These are phyloP conservation scores for Cryomyces antarcticus DNA, from an alignment of 495 filamentous ascomycete species.

Conservation along the genomic window DNA sequence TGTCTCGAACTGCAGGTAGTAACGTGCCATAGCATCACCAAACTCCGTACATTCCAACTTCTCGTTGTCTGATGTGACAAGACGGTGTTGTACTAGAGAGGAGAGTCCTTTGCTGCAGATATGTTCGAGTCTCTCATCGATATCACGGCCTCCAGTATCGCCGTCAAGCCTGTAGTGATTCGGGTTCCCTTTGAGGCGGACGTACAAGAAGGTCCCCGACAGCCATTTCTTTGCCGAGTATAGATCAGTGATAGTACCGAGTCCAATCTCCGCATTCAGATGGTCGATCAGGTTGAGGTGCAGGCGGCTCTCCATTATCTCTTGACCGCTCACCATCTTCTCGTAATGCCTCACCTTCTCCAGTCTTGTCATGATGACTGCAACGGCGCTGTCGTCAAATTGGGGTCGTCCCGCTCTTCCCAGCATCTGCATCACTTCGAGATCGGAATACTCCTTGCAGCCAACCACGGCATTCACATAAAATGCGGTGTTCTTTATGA, in stretches of 20 bases:
- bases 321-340: constrained; percentile 61
- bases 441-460: constrained; percentile 62
- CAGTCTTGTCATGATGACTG: constrained; percentile 65
- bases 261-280: constrained; percentile 79
- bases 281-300: constrained; percentile 83
- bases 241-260: constrained; percentile 56
- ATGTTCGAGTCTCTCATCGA: constrained; percentile 51
- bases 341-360: constrained; percentile 56
- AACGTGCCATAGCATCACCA: constrained; percentile 81
- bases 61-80: constrained; percentile 28
- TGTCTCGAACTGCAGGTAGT: constrained; percentile 77
- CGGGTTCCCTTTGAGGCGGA: constrained; percentile 64
- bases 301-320: constrained; percentile 70
- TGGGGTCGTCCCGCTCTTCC: constrained; percentile 85
- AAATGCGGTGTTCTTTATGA: constrained; percentile 73
- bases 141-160: constrained; percentile 27
- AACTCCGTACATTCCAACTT: constrained; percentile 49
- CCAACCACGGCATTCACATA: constrained; percentile 31
- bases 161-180: constrained; percentile 54
- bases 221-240: constrained; percentile 68
- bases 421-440: constrained; percentile 98
- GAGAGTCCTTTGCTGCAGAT: constrained; percentile 68
- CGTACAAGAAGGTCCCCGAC: constrained; percentile 66
- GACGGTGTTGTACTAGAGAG: constrained; percentile 36
- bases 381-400: constrained; percentile 69